These are phyloP conservation scores for Exophiala aquamarina DNA, from an alignment of 2,329 filamentous ascomycete species.

Conservation along the genomic window DNA sequence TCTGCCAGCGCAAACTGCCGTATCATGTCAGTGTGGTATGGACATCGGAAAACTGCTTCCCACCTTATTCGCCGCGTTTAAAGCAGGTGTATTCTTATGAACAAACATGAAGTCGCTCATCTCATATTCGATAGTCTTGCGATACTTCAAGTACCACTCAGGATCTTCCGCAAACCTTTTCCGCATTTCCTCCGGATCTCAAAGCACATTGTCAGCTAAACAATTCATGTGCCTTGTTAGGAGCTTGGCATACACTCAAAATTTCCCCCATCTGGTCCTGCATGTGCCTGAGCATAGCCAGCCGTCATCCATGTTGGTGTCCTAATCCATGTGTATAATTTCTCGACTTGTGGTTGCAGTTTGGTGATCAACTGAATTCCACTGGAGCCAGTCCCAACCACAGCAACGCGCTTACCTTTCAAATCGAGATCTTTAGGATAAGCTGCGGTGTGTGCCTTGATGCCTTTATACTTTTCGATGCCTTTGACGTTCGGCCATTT, in stretches of 20 bases:
- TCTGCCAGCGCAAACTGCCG: neutral
- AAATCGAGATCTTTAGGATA: constrained; percentile 47
- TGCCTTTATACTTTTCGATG: constrained; percentile 34
- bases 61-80: neutral
- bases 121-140: constrained; percentile 32
- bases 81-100: constrained; percentile 5
- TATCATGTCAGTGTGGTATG: neutral
- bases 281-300: constrained; percentile 20
- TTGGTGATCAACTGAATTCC: constrained; percentile 28
- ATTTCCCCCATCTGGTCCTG: constrained; percentile 29
- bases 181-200: constrained; percentile 33
- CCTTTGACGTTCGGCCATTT: constrained; percentile 34
- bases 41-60: neutral
- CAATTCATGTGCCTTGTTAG: constrained; percentile 33
- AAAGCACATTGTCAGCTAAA: too few species aligned
- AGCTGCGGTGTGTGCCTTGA: constrained; percentile 33
- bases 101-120: constrained; percentile 27
- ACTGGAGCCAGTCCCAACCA: constrained; percentile 28
- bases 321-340: constrained; percentile 27
- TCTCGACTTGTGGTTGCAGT: constrained; percentile 32
- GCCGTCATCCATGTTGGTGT: constrained; percentile 29
- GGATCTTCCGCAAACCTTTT: constrained; percentile 17
- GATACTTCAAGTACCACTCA: constrained; percentile 29
- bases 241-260: constrained; percentile 33
- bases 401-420: constrained; percentile 24